These are phyloP conservation scores for Septoria linicola DNA, from an alignment of 2,329 filamentous ascomycete genomes.

Conservation along the genomic window DNA sequence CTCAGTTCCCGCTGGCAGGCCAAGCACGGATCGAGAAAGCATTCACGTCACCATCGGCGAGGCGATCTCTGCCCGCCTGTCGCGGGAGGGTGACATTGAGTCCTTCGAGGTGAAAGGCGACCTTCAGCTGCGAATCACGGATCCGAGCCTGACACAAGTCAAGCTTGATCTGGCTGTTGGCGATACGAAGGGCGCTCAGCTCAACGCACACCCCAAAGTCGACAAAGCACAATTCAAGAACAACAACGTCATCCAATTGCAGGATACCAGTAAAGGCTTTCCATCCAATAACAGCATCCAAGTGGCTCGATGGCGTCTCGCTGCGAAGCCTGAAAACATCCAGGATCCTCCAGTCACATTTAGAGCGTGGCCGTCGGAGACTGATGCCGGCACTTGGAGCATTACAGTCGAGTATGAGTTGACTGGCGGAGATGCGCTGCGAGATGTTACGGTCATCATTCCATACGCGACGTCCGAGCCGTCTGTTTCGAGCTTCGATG, in stretches of 20 bases:
- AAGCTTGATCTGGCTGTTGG: constrained; percentile 77
- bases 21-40: constrained; percentile 74
- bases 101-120: constrained; percentile 89
- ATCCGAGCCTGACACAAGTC: constrained; percentile 85
- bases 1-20: constrained; percentile 54
- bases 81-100: constrained; percentile 81
- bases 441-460: constrained; percentile 83
- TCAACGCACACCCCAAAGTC: constrained; percentile 94
- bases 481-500: constrained; percentile 87
- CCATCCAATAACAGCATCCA: constrained; percentile 91
- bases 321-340: constrained; percentile 75
- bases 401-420: constrained; percentile 96
- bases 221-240: constrained; percentile 84
- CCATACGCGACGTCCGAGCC: constrained; percentile 85
- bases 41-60: constrained; percentile 88
- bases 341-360: constrained; percentile 88
- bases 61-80: constrained; percentile 83
- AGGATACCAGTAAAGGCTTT: constrained; percentile 83
- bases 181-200: constrained; percentile 79
- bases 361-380: constrained; percentile 95
- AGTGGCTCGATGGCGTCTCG: constrained; percentile 87
- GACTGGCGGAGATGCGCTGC: constrained; percentile 72
- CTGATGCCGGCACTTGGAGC: constrained; percentile 74
- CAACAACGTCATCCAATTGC: constrained; percentile 82
- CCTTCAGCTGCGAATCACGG: constrained; percentile 83